These are phyloP conservation scores for Alternaria angustiovoidea DNA, from an alignment of 2,329 filamentous ascomycete species.

Conservation along the genomic window DNA sequence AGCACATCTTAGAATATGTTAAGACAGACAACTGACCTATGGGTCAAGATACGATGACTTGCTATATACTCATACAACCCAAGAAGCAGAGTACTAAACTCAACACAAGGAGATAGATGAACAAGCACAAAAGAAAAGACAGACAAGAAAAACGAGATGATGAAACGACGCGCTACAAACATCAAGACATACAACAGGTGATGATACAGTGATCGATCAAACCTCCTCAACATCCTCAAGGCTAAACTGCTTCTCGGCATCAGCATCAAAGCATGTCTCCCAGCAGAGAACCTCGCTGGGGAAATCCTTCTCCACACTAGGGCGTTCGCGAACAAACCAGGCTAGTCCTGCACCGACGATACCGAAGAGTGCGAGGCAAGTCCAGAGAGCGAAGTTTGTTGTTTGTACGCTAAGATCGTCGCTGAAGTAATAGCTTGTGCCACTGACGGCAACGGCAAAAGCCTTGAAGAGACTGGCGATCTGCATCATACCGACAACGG, in stretches of 20 bases:
- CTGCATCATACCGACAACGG: conserved; percentile 59
- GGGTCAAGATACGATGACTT: background rate
- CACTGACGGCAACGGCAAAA: conserved; percentile 56
- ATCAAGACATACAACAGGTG: conserved; percentile 11
- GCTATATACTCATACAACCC: conserved; percentile 7
- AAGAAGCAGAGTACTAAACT: background rate
- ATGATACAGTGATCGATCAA: conserved; percentile 5
- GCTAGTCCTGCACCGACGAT: conserved; percentile 54
- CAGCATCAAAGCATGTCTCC: conserved; percentile 58
- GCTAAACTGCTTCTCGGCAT: conserved; percentile 39
- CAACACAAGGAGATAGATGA: conserved; percentile 2
- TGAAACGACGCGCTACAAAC: conserved; percentile 9
- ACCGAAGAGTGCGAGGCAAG: conserved; percentile 52
- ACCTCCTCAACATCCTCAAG: conserved; percentile 16
- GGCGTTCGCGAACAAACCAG: conserved; percentile 55
- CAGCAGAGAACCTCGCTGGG: conserved; percentile 54
- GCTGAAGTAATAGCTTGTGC: conserved; percentile 56
- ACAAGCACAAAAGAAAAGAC: background rate
- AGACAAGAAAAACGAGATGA: conserved; percentile 5
- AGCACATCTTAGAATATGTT: background rate
- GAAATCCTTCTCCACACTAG: conserved; percentile 56
- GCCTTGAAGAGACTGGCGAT: conserved; percentile 57
- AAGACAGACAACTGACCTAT: background rate
- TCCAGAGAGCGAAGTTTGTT: conserved; percentile 58
- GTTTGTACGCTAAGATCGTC: conserved; percentile 54